These are phyloP conservation scores for Pouteria glomerata DNA, from an alignment of 148 eudicot species.

Conservation along the genomic window DNA sequence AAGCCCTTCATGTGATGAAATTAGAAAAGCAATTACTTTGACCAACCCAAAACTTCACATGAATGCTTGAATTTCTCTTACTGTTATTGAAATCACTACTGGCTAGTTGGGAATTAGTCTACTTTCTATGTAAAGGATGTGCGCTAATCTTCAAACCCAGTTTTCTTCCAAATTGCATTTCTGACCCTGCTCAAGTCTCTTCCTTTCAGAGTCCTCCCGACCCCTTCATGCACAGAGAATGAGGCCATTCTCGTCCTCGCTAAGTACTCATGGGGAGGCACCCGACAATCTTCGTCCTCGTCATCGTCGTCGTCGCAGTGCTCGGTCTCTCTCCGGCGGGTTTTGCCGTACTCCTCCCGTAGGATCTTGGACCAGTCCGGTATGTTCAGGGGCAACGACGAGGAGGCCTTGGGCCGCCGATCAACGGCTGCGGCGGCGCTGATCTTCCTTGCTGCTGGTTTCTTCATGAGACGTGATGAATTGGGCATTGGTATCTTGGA, in stretches of 20 bases:
- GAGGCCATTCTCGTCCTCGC: slow-evolving; percentile 54
- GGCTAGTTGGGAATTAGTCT: too few relatives aligned
- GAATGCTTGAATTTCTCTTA: not conserved
- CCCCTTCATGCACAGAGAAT: slow-evolving; percentile 61
- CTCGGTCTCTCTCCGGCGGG: not conserved
- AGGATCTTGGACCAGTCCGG: slow-evolving; percentile 48
- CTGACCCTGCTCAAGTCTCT: slow-evolving; percentile 64
- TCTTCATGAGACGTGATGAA: slow-evolving; percentile 12
- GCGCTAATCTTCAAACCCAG: slow-evolving; percentile 60
- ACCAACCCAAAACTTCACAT: slow-evolving; percentile 12
- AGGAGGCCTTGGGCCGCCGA: slow-evolving; percentile 8
- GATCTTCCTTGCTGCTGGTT: slow-evolving; percentile 4
- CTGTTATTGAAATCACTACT: not conserved
- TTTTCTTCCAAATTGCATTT: slow-evolving; percentile 72
- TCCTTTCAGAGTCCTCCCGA: too few relatives aligned
- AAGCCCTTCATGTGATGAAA: not conserved
- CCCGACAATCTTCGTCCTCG: slow-evolving; percentile 27
- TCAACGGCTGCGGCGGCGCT: not conserved
- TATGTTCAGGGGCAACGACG: slow-evolving; percentile 33
- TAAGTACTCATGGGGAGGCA: slow-evolving; percentile 70
- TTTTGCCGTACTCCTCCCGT: slow-evolving; percentile 8
- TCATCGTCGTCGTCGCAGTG: slow-evolving; percentile 15
- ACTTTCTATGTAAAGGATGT: too few relatives aligned
- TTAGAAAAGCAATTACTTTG: not conserved
- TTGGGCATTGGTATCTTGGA: slow-evolving; percentile 14